phyloP scores from a whole-genome alignment of 805 yeast species.

The Teunomyces lycoperdinae region DNA sequence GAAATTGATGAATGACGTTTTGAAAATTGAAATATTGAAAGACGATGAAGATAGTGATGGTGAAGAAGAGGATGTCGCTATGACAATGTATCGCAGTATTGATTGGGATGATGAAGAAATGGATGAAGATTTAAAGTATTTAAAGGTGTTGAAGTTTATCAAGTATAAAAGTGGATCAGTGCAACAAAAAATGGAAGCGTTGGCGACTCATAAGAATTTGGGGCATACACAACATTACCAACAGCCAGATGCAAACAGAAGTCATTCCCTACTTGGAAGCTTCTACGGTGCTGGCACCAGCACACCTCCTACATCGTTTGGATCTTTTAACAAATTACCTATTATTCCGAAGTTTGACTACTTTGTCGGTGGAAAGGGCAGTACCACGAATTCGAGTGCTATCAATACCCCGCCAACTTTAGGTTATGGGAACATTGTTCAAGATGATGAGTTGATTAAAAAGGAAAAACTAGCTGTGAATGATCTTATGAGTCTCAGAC shows the following conservation, averaged over 20 bases:
- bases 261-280: not conserved
- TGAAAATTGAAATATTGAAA: constrained; percentile 31
- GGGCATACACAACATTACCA: not conserved
- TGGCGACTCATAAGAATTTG: not conserved
- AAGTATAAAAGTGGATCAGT: constrained; percentile 30
- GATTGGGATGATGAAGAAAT: constrained; percentile 49
- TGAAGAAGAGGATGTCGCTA: constrained; percentile 29
- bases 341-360: constrained; percentile 12
- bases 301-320: constrained; percentile 3
- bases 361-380: constrained; percentile 7
- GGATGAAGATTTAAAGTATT: constrained; percentile 46
- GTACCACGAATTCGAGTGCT: not conserved
- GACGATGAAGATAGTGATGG: constrained; percentile 23
- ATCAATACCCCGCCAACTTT: not conserved
- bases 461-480: constrained; percentile 29
- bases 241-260: not conserved
- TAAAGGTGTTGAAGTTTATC: constrained; percentile 40
- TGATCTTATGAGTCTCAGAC: constrained; percentile 15
- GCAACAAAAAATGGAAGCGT: constrained; percentile 4
- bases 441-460: constrained; percentile 21
- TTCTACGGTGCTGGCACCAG: not conserved
- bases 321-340: constrained; percentile 9
- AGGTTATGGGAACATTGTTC: not conserved
- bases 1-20: constrained; percentile 37
- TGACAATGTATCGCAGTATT: constrained; percentile 21